A percentile compares a stretch with the other conserved stretches of the same genome.
Conservation (phyloP, 2,329 filamentous ascomycete species). For the Trichoderma citrinoviride region DNA sequence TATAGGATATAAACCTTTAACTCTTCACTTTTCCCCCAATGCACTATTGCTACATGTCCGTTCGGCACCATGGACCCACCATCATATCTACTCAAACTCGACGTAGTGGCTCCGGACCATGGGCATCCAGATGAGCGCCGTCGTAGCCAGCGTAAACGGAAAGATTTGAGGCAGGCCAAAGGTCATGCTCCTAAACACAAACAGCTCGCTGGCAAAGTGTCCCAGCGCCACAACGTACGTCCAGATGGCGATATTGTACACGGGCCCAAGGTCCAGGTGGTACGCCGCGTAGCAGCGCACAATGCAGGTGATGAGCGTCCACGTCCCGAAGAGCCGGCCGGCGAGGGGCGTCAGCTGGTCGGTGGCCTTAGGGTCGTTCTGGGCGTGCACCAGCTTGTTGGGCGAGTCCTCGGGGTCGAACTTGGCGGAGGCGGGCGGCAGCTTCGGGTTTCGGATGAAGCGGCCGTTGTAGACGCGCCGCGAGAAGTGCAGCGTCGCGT, state of each 20-base stretch:
- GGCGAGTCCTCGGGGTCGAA: slow-evolving; percentile 53
- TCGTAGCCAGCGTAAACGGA: slow-evolving; percentile 51
- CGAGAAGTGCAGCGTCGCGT: slow-evolving; percentile 75
- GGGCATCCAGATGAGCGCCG: slow-evolving; percentile 59
- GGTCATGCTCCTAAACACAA: slow-evolving; percentile 72
- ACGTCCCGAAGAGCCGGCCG: slow-evolving; percentile 80
- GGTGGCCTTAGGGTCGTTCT: slow-evolving; percentile 45
- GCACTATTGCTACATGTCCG: not conserved
- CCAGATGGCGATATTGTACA: slow-evolving; percentile 79
- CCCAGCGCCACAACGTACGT: slow-evolving; percentile 75
- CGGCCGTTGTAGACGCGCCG: slow-evolving; percentile 78
- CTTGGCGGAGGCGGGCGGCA: slow-evolving; percentile 40
- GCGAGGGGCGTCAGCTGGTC: slow-evolving; percentile 72
- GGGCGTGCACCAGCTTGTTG: slow-evolving; percentile 48
- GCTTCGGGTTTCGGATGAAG: slow-evolving; percentile 51
- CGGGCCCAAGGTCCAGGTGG: slow-evolving; percentile 66
- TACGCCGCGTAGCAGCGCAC: slow-evolving; percentile 83
- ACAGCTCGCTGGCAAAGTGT: slow-evolving; percentile 80
- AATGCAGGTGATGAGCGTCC: slow-evolving; percentile 75
- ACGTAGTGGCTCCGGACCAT: slow-evolving; percentile 71
- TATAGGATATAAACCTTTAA: not conserved
- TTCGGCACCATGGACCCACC: no score
- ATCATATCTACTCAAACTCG: slow-evolving; percentile 33
- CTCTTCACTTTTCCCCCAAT: not conserved
- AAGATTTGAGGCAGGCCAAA: slow-evolving; percentile 57